Evolutionary conservation across 2,329 filamentous ascomycete species (phyloP).

Genomic region (Clonostachys byssicola): DNA sequence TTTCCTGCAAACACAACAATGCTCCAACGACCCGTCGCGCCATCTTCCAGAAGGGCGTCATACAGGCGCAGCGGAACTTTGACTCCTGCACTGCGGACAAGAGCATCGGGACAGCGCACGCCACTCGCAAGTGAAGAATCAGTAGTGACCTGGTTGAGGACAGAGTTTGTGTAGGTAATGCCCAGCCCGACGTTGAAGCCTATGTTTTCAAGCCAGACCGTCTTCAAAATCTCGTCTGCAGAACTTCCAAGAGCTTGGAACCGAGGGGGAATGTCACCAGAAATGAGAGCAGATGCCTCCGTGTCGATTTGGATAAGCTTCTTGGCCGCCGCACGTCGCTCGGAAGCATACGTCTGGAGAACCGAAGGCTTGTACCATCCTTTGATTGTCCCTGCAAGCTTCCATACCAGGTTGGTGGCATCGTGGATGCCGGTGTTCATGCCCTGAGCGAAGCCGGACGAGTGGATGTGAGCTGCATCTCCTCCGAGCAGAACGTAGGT

Average conservation of each 20-base stretch:
- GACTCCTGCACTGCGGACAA: too few relatives aligned
- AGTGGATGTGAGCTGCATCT: slow-evolving; percentile 45
- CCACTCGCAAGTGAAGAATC: too few relatives aligned
- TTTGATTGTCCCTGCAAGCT: slow-evolving; percentile 24
- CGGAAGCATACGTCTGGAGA: slow-evolving; percentile 29
- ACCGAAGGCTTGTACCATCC: slow-evolving; percentile 19
- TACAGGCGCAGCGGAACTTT: too few relatives aligned
- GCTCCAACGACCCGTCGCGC: too few relatives aligned
- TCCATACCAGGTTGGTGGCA: slow-evolving; percentile 44
- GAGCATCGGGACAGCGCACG: too few relatives aligned
- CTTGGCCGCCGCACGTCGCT: slow-evolving; percentile 26
- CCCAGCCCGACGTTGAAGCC: slow-evolving; percentile 59
- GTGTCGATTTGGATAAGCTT: slow-evolving; percentile 32
- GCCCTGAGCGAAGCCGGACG: slow-evolving; percentile 40
- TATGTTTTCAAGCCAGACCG: slow-evolving; percentile 53
- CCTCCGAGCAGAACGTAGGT: slow-evolving; percentile 10
- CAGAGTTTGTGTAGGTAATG: slow-evolving; percentile 46
- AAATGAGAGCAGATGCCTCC: slow-evolving; percentile 30
- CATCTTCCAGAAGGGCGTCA: too few relatives aligned
- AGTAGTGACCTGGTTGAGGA: slow-evolving; percentile 27
- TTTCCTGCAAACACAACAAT: too few relatives aligned
- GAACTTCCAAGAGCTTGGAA: slow-evolving; percentile 30
- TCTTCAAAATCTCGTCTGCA: slow-evolving; percentile 41
- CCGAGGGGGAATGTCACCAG: slow-evolving; percentile 28
- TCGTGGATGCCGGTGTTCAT: slow-evolving; percentile 17